A percentile compares a stretch with the other conserved stretches of the same genome.
phyloP scores from a whole-genome alignment of 192 early-diverging fungal species.

The Backusella sp. region DNA sequence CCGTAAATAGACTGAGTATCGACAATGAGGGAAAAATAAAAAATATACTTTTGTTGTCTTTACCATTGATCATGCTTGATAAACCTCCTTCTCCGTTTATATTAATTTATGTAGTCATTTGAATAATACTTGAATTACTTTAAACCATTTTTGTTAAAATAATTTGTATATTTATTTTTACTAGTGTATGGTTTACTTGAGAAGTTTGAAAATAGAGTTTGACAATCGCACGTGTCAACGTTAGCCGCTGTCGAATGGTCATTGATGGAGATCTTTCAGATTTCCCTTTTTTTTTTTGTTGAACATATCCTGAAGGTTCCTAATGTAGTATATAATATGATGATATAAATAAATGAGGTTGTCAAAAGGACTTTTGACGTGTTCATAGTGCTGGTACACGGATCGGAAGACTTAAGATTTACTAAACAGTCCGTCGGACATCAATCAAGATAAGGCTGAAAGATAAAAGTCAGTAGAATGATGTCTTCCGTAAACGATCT shows the following conservation, averaged over 20 bases:
- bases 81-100: neutral
- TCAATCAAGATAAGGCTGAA: neutral
- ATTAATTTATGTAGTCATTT: slow-evolving; percentile 4
- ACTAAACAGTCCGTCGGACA: neutral
- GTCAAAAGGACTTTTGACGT: neutral
- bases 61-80: neutral
- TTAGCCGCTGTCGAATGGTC: neutral
- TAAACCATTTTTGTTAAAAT: neutral
- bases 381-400: neutral
- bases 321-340: neutral
- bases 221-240: neutral
- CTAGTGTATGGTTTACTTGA: neutral
- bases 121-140: neutral
- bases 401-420: slow-evolving; percentile 2
- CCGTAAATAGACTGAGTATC: neutral
- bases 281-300: slow-evolving; percentile 1
- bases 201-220: neutral
- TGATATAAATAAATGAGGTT: neutral
- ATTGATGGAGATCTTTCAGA: slow-evolving; percentile 5
- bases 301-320: neutral
- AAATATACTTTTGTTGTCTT: neutral
- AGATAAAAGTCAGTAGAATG: slow-evolving; percentile 11
- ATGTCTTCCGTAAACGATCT: slow-evolving; percentile 6
- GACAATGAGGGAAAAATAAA: neutral
- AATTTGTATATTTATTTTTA: neutral